Conservation (phyloP, 139 green algal genomes). For the Eudorina sp. region DNA sequence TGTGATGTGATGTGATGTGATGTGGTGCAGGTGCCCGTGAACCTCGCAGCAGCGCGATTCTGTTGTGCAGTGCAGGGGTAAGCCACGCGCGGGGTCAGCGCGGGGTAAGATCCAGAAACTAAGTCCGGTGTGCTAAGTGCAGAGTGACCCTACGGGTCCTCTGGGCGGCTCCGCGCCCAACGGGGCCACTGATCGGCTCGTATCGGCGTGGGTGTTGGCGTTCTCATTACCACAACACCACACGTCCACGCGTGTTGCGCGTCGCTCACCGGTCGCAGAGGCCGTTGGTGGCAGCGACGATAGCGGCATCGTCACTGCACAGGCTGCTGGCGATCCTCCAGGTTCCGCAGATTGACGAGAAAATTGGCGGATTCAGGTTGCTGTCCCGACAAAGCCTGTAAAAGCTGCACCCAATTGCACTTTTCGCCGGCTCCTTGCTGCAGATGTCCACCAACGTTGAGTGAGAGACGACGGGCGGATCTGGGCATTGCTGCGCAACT, state of each 20-base stretch:
- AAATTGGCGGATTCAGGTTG: neutral
- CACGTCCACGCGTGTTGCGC: too few relatives aligned
- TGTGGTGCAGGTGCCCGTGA: too few relatives aligned
- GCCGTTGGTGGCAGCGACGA: neutral
- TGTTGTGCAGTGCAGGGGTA: too few relatives aligned
- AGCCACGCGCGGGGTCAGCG: too few relatives aligned
- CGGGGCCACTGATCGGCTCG: neutral
- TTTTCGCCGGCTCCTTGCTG: neutral
- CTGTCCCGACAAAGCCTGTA: neutral
- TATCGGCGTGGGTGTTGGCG: neutral
- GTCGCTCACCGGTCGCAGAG: conserved; percentile 1
- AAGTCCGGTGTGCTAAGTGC: neutral
- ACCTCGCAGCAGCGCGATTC: too few relatives aligned
- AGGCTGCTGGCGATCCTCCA: neutral
- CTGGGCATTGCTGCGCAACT: neutral
- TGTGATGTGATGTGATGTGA: too few relatives aligned
- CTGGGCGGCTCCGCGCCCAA: neutral
- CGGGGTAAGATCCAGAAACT: too few relatives aligned
- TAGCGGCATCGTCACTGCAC: neutral
- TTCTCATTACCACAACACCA: neutral
- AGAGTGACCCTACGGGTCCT: neutral
- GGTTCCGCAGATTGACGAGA: neutral
- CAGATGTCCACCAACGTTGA: neutral
- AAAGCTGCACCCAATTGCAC: conserved; percentile 11
- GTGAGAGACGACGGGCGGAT: neutral